phyloP scores from a whole-genome alignment of 768 basidiomycete genomes.

The Asterophora lycoperdoides region DNA sequence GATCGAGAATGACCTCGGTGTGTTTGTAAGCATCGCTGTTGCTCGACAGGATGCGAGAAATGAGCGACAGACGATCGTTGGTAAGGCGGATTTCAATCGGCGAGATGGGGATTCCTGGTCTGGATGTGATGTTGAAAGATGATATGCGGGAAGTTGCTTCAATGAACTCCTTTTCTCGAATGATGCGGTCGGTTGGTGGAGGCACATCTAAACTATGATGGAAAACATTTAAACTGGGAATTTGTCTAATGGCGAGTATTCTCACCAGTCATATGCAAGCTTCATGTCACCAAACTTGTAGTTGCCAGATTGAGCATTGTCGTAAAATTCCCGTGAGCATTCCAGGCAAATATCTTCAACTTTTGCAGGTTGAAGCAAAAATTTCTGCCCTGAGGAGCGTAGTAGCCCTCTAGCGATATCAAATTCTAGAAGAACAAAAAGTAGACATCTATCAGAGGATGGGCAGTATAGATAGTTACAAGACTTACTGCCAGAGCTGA shows the following conservation, averaged over 20 bases:
- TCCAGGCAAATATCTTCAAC: constrained; percentile 79
- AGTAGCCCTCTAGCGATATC: constrained; percentile 64
- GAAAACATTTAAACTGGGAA: background rate
- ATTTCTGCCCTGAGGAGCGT: constrained; percentile 38
- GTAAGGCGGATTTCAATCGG: constrained; percentile 93
- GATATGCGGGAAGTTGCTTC: constrained; percentile 94
- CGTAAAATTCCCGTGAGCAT: constrained; percentile 87
- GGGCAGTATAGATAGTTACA: no score
- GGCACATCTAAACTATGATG: constrained; percentile 72
- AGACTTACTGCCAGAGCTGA: constrained; percentile 83
- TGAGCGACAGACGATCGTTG: constrained; percentile 82
- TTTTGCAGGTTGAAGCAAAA: constrained; percentile 43
- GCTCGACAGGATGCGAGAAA: constrained; percentile 80
- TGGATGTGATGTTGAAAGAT: constrained; percentile 83
- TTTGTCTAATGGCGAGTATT: background rate
- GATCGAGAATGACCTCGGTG: constrained; percentile 85
- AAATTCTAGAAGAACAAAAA: constrained; percentile 47
- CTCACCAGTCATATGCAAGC: constrained; percentile 91
- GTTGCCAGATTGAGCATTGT: constrained; percentile 90
- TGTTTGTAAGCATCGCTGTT: constrained; percentile 89
- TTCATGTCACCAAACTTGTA: constrained; percentile 95
- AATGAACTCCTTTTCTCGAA: constrained; percentile 84
- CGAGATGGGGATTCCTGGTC: constrained; percentile 71
- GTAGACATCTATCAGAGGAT: background rate
- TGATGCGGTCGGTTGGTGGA: constrained; percentile 53